Base-by-base conservation (phyloP, 73 alveolate genomes). In the Effrenium voratum region DNA sequence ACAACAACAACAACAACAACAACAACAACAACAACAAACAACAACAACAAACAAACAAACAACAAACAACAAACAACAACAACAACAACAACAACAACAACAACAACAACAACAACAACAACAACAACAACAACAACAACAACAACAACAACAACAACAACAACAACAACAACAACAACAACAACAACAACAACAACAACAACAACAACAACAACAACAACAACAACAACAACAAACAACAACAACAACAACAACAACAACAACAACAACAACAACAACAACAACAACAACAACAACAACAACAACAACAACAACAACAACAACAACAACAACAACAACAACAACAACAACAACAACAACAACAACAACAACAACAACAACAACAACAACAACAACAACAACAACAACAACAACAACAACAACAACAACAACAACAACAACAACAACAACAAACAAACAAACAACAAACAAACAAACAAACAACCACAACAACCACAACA, bases 41-140 rank as follows among this genome's bases (percentile, higher is more conserved):
- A n/a, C n/a, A n/a, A n/a, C n/a, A n/a, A n/a, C n/a, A n/a, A n/a
- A n/a, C n/a, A n/a, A n/a, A n/a, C n/a, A n/a, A n/a, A n/a, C n/a
- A n/a, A n/a, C n/a, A n/a, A n/a, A n/a, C n/a, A n/a, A n/a, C n/a
- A n/a, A n/a, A n/a, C n/a, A n/a, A n/a, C 75, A 24, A 36, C 34
- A 36, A 24, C 75, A 60, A 60, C 75, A 60, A 60, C 75, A 32
- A 60, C 75, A 60, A 60, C 75, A 32, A 60, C 75, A 60, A 60
- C 75, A 5, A 60, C 75, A 60, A 60, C 75, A 60, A 60, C 75
- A 60, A 60, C 75, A 60, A 60, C 75, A 60, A 60, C 75, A 60
- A 60, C 75, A 60, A 60, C 75, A 60, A 60, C 75, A 60, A 60
- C 75, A 60, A 60, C 75, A 60, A 60, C 75, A 60, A 60, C 75